These are phyloP conservation scores for Peltaster fructicola DNA, from an alignment of 2,329 filamentous ascomycete genomes.

Conservation along the genomic window DNA sequence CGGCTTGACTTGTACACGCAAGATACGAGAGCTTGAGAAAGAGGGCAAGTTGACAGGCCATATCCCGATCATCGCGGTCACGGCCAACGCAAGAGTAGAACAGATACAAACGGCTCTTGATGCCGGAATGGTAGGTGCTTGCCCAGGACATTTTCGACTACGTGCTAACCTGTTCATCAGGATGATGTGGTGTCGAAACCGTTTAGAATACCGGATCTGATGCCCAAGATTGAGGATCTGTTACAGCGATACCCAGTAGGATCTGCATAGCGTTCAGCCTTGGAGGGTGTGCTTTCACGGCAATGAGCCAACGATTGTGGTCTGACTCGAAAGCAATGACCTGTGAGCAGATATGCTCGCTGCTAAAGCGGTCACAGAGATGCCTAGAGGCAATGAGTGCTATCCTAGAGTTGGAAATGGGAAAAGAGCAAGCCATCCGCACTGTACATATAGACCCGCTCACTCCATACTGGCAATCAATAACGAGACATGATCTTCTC, in stretches of 20 bases:
- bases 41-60: conserved; percentile 44
- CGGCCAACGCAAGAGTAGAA: conserved; percentile 58
- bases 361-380: not conserved
- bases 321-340: not conserved
- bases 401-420: too few species aligned
- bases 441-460: too few species aligned
- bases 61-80: conserved; percentile 69
- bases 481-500: too few species aligned
- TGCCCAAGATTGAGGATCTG: conserved; percentile 34
- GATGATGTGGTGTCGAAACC: conserved; percentile 35
- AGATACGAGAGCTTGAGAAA: conserved; percentile 50
- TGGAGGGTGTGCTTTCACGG: not conserved
- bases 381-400: not conserved
- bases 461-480: too few species aligned
- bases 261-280: not conserved
- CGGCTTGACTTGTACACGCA: conserved; percentile 53
- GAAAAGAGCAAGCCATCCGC: too few species aligned
- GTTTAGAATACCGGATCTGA: conserved; percentile 31
- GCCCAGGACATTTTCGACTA: too few species aligned
- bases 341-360: not conserved
- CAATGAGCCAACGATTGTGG: not conserved
- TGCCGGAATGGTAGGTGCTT: conserved; percentile 44
- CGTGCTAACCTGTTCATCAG: conserved; percentile 13
- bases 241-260: conserved; percentile 18
- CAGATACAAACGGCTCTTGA: conserved; percentile 54